A percentile compares a stretch with the other conserved stretches of the same genome.
phyloP scores from a whole-genome alignment of 352 stramenopile species.

The Phytophthora colocasiae region DNA sequence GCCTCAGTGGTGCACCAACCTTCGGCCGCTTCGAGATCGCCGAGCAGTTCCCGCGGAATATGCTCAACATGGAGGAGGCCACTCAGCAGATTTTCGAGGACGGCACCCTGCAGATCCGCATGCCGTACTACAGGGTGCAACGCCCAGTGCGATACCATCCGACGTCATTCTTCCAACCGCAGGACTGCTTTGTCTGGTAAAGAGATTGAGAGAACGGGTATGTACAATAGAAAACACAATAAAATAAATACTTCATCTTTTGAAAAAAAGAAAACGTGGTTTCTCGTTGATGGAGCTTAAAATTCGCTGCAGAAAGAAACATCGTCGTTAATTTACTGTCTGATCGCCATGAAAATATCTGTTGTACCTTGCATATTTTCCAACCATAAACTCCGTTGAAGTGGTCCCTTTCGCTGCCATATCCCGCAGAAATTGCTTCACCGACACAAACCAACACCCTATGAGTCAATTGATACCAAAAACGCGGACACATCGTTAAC shows the following conservation, averaged over 20 bases:
- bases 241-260: no score
- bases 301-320: slow-evolving; percentile 1
- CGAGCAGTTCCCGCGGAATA: slow-evolving; percentile 54
- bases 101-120: slow-evolving; percentile 61
- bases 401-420: slow-evolving; percentile 60
- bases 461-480: no score
- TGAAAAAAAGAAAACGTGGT: no score
- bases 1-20: slow-evolving; percentile 57
- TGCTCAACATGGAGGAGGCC: slow-evolving; percentile 60
- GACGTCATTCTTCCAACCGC: slow-evolving; percentile 46
- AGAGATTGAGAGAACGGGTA: not conserved
- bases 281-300: not conserved
- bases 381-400: slow-evolving; percentile 35
- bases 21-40: slow-evolving; percentile 76
- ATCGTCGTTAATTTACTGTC: not conserved
- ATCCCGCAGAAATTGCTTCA: slow-evolving; percentile 64
- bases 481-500: no score
- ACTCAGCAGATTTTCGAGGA: slow-evolving; percentile 56
- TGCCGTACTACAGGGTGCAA: slow-evolving; percentile 57
- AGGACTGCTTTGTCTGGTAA: slow-evolving; percentile 52
- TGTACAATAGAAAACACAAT: slow-evolving; percentile 25
- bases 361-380: slow-evolving; percentile 18
- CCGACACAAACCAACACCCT: no score
- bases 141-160: slow-evolving; percentile 38
- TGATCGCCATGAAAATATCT: not conserved